phyloP scores from a whole-genome alignment of 305 asterid species.

The Plantago rigida region DNA sequence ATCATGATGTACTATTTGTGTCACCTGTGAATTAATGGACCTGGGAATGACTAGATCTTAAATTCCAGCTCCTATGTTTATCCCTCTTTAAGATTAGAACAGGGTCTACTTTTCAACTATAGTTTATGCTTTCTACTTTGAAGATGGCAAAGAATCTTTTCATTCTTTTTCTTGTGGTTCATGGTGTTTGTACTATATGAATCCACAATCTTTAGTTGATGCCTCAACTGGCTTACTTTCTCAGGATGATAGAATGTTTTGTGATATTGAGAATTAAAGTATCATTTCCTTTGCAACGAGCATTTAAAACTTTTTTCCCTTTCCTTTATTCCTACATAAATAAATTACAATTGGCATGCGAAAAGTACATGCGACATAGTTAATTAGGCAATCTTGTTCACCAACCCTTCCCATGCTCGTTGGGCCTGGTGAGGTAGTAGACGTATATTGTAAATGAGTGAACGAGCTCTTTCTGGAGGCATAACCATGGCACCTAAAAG shows the following conservation, averaged over 20 bases:
- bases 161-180: conserved; percentile 2
- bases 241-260: not conserved
- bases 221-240: not conserved
- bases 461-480: no score
- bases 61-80: not conserved
- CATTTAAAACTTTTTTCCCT: not conserved
- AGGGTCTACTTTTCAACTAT: conserved; percentile 28
- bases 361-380: no score
- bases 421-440: no score
- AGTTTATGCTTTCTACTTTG: conserved; percentile 14
- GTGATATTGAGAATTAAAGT: not conserved
- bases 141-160: conserved; percentile 19
- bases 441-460: no score
- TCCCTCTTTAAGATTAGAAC: conserved; percentile 2
- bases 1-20: conserved; percentile 15
- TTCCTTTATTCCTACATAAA: no score
- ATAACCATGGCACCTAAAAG: no score
- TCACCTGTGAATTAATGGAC: conserved; percentile 33
- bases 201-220: not conserved
- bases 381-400: no score
- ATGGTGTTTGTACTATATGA: not conserved
- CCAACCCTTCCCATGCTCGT: no score
- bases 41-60: conserved; percentile 20
- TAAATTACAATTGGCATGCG: no score
- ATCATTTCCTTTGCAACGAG: not conserved